phyloP scores from a whole-genome alignment of 257 asterid genomes.

The Solanum pennellii region DNA sequence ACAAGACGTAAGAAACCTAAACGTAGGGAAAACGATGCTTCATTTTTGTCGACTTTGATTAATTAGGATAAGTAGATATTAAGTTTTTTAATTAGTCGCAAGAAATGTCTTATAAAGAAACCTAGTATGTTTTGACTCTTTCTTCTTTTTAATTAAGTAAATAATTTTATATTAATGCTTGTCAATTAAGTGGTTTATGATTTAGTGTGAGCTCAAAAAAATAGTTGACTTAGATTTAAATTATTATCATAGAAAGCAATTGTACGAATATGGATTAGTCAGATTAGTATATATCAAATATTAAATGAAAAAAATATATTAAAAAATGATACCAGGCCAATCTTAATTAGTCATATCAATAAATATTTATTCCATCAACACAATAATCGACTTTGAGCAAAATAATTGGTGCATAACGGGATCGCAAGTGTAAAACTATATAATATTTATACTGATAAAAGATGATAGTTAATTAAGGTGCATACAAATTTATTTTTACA shows the following conservation, averaged over 20 bases:
- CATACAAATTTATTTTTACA: too few species aligned
- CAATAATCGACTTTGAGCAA: too few species aligned
- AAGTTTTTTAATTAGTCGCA: background rate
- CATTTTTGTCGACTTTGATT: background rate
- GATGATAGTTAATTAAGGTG: too few species aligned
- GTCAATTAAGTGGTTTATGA: background rate
- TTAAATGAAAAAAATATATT: background rate
- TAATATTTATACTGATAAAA: background rate
- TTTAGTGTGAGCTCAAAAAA: background rate
- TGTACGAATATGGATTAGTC: background rate
- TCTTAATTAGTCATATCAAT: too few species aligned
- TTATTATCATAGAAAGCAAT: background rate
- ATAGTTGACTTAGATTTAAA: background rate
- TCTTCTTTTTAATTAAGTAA: background rate
- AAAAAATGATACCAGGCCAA: background rate
- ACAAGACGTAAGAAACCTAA: background rate
- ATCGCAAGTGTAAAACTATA: background rate
- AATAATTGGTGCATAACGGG: background rate
- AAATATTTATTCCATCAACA: background rate
- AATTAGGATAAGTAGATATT: background rate
- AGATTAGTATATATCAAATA: accelerated
- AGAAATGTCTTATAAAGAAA: background rate
- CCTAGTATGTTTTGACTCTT: background rate
- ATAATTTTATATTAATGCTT: background rate
- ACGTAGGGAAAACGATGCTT: background rate